Conservation (phyloP, 2,329 filamentous ascomycete genomes). For the Stachybotrys chartarum region DNA sequence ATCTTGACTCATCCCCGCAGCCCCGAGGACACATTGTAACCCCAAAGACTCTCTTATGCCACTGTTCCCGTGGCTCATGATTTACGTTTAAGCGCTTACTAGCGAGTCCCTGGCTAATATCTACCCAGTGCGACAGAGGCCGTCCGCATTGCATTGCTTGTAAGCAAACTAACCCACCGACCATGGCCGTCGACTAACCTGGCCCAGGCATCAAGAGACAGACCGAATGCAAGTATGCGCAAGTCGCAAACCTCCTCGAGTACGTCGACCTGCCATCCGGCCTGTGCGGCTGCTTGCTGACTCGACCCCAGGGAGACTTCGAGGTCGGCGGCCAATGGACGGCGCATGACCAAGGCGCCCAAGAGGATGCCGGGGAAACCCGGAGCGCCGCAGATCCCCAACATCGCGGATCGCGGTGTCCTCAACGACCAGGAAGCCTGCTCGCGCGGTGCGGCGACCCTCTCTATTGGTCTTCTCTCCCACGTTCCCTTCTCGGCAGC, state of each 20-base stretch:
- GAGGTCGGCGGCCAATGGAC: slow-evolving; percentile 43
- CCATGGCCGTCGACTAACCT: slow-evolving; percentile 8
- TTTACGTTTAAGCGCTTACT: too few relatives aligned
- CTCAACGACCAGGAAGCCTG: slow-evolving; percentile 33
- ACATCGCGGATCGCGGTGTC: slow-evolving; percentile 48
- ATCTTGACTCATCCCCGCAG: too few relatives aligned
- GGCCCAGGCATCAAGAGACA: slow-evolving; percentile 65
- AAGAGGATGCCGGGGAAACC: slow-evolving; percentile 41
- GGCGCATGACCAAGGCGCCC: slow-evolving; percentile 50
- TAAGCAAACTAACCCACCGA: slow-evolving; percentile 24
- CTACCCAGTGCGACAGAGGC: slow-evolving; percentile 63
- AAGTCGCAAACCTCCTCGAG: slow-evolving; percentile 71
- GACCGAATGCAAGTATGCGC: slow-evolving; percentile 67
- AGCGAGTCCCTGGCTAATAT: slow-evolving; percentile 4
- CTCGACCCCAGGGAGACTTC: slow-evolving; percentile 44
- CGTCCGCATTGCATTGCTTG: slow-evolving; percentile 62
- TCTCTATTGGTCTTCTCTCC: slow-evolving; percentile 57
- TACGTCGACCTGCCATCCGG: slow-evolving; percentile 30
- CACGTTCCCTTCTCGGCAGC: slow-evolving; percentile 66
- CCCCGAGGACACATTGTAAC: too few relatives aligned
- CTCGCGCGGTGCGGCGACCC: slow-evolving; percentile 44
- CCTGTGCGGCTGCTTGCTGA: slow-evolving; percentile 7
- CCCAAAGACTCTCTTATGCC: too few relatives aligned
- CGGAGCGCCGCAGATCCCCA: slow-evolving; percentile 38
- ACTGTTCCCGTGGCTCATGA: too few relatives aligned